Base-by-base conservation (phyloP, 495 filamentous ascomycete genomes). In the Tuber melanosporum region DNA sequence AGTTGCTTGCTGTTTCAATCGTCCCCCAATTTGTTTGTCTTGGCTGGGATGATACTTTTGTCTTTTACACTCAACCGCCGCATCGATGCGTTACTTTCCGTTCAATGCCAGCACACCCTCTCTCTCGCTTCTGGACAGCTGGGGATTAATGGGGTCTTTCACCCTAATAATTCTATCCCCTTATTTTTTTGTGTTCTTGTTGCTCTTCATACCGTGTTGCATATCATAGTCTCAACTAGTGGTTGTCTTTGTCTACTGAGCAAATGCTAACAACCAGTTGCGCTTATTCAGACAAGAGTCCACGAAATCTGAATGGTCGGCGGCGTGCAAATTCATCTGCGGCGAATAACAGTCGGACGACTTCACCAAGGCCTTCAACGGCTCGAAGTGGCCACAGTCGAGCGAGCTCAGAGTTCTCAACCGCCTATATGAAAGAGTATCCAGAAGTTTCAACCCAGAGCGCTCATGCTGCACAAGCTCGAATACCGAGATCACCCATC, bases 371-470 rank as follows among this genome's bases (percentile, higher is more conserved):
- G 49, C 83, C 84, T 41, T 79, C 84, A 62, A 84, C 83, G 36
- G 80, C 79, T 45, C 82, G 81, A 74, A 87, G 85, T 80, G 88
- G 86, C 77, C 88, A 91, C 82, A 90, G 88, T 82, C 89, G 89
- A 49, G 89, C 90, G 46, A 91, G 90, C 81, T 91, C 90, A 71
- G 90, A 91, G 79, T 87, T 89, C 74, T 88, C 88, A n/a, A 79
- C 79, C 44, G 78, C 82, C 46, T 82, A 80, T 66, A 66, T 83
- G 20, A 83, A 83, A 52, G 82, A 83, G 49, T 44, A 75, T 73
- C 69, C 78, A 36, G 78, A 80, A 69, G 47, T 74, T 32, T 46
- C 77, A 72, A 73, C 78, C 8, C 78, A 80, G 71, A 66, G 57
- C 17, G 57, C 57, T 66, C 57, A 66, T 36, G 57, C 57, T 36